Base-by-base conservation (phyloP, 352 stramenopile genomes). In the Paralagenidium karlingii region DNA sequence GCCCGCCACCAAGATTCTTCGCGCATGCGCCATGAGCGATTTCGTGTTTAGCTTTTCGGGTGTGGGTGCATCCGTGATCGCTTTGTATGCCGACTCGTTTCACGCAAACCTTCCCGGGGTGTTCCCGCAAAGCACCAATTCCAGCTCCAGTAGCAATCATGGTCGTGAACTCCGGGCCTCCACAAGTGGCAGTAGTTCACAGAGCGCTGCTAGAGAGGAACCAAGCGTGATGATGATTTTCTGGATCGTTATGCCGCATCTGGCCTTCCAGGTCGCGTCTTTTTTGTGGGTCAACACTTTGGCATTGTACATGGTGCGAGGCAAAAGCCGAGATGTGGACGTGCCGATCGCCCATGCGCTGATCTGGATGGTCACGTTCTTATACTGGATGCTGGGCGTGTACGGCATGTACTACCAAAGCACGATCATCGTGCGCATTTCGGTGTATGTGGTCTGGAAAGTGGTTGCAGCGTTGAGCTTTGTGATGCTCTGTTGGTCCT, bases 221-320 rank as follows among this genome's bases (percentile, higher is more conserved):
- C n/a, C n/a, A n/a, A n/a, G n/a, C n/a, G n/a, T n/a, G n/a, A n/a
- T n/a, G 43, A 40, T 87, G 26, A 60, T 58, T n/a, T 79, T 89
- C 43, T 82, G 64, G 69, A 61, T 66, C 0, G 55, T 68, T 37
- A 70, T 63, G 3, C 77, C 77, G 15, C 77, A 88, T 30, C 83
- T 73, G 70, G 68, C 62, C 47, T 67, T 59, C n/a, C 66, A 90
- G 47, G 57, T 90, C 22, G 67, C 77, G 16, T 81, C 68, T 32
- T 88, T 88, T 37, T 79, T 68, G 29, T 90, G 77, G 77, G 74
- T 87, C 32, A 67, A 60, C 12, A 68, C 62, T 20, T 54, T 90
- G 21, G 74, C 60, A 1, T 36, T 88, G 16, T 90, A 90, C 55
- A 87, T 90, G 47, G 68, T 64, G 38, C 77, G 75, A 49, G 51